Evolutionary conservation across 305 asterid species (phyloP).

Genomic region (Fraxinus velutina): DNA sequence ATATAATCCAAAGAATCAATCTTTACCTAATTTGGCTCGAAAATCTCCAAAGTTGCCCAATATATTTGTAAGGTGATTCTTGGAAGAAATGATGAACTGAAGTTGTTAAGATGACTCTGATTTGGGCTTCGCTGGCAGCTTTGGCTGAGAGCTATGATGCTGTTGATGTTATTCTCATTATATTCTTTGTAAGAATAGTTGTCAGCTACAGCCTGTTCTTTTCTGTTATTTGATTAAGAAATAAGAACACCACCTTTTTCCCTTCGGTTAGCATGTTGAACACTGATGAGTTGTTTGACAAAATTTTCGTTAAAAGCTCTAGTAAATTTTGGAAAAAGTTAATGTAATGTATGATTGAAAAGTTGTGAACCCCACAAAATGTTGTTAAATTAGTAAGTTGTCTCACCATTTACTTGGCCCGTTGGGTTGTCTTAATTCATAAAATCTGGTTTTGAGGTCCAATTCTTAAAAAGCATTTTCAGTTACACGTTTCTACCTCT

Average conservation of each 20-base stretch:
- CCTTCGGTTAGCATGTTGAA: neutral
- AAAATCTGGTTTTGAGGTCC: no score
- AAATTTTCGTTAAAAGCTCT: no score
- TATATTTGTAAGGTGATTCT: neutral
- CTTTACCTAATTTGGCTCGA: neutral
- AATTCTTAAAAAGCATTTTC: no score
- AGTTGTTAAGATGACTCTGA: neutral
- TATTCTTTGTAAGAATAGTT: neutral
- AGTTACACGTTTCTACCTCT: no score
- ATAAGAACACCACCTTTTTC: neutral
- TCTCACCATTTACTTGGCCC: no score
- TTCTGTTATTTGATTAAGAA: neutral
- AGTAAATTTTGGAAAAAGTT: neutral
- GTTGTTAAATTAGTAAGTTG: no score
- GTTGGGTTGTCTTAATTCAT: no score
- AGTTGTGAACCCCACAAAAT: no score
- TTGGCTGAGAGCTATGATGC: neutral
- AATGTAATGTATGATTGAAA: no score
- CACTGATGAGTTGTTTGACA: neutral
- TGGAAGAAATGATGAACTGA: neutral
- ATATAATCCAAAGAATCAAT: constrained; percentile 18
- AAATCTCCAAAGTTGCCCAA: constrained; percentile 13
- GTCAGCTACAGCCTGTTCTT: neutral
- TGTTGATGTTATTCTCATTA: neutral
- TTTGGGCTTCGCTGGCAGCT: constrained; percentile 42